Evolutionary conservation across 345 rosid genomes (phyloP).

Genomic region (Gossypium longicalyx): DNA sequence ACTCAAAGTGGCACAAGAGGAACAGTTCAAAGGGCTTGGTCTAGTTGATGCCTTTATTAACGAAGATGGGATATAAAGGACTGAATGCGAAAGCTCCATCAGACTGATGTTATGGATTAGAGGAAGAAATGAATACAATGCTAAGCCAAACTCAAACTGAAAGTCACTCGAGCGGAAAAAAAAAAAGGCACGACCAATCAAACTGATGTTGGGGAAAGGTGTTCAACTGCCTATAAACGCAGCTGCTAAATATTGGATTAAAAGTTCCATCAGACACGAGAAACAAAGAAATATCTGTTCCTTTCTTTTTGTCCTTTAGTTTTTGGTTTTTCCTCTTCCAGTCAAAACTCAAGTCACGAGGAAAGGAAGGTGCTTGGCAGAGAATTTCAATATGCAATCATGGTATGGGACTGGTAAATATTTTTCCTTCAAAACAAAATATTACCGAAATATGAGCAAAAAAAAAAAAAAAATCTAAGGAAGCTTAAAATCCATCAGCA

Average conservation of each 20-base stretch:
- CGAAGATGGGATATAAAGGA: conserved; percentile 5
- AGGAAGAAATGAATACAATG: too few relatives aligned
- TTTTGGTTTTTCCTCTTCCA: not conserved
- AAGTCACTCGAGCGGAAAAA: too few relatives aligned
- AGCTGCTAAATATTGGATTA: conserved; percentile 16
- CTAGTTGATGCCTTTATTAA: conserved; percentile 11
- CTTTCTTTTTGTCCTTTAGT: not conserved
- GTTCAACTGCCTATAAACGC: conserved; percentile 28
- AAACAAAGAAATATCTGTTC: not conserved
- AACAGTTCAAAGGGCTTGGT: conserved; percentile 2
- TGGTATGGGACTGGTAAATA: not conserved
- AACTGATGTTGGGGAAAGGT: conserved; percentile 37
- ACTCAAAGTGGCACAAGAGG: not conserved
- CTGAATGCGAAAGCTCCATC: too few relatives aligned
- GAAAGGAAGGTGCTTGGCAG: too few relatives aligned
- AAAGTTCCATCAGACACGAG: conserved; percentile 26
- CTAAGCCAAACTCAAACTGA: too few relatives aligned
- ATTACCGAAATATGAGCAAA: not conserved
- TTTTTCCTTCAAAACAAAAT: not conserved
- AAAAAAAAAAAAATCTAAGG: not conserved
- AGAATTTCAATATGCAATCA: not conserved
- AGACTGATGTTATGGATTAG: too few relatives aligned
- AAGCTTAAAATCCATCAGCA: not conserved
- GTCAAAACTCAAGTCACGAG: not conserved
- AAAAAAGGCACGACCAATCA: not conserved